Base-by-base conservation (phyloP, 2,329 filamentous ascomycete species). In the Fusarium torulosum region DNA sequence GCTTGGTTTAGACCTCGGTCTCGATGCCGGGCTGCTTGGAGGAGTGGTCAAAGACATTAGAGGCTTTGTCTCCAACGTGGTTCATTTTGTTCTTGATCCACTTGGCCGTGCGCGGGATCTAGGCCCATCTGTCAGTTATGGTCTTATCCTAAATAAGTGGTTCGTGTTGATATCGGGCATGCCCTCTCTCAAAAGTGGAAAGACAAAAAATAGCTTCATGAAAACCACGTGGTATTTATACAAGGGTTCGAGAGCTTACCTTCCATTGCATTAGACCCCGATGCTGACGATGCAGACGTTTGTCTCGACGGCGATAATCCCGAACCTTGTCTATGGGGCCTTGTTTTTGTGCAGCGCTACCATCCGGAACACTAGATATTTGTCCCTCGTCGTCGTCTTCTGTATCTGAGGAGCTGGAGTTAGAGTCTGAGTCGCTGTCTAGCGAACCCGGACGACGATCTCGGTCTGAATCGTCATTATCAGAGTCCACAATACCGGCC, bases 231-330 rank as follows among this genome's bases (percentile, higher is more conserved):
- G 53, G 19, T 19, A 41, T 10, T 44, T 10, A 46, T 19, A 47
- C 38, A 51, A 27, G 61, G 54, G 38, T 29, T 19, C n/a, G 20
- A 41, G 31, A 51, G 53, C 76, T 70, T 69, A 79, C 78, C 75
- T 80, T 80, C 88, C 90, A 93, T 78, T 93, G 91, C 91, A 93
- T 93, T 40, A 91, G 74, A 0, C 91, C 91, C 21, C 88, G 79
- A 72, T 93, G 88, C 73, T 86, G 85, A 47, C 89, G 80, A 75
- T 92, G 89, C 66, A 91, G 78, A 62, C 86, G 83, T 76, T 85
- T 86, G 66, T 84, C 80, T 68, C 88, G 81, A 58, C 83, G 81
- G 73, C 85, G 87, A 74, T 89, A 91, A 61, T 91, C 88, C 57
- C 83, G 84, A 44, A 88, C 60, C 73, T 86, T 81, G 42, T 84